These are phyloP conservation scores for Clavariopsis aquatica DNA, from an alignment of 495 filamentous ascomycete genomes.

Conservation along the genomic window DNA sequence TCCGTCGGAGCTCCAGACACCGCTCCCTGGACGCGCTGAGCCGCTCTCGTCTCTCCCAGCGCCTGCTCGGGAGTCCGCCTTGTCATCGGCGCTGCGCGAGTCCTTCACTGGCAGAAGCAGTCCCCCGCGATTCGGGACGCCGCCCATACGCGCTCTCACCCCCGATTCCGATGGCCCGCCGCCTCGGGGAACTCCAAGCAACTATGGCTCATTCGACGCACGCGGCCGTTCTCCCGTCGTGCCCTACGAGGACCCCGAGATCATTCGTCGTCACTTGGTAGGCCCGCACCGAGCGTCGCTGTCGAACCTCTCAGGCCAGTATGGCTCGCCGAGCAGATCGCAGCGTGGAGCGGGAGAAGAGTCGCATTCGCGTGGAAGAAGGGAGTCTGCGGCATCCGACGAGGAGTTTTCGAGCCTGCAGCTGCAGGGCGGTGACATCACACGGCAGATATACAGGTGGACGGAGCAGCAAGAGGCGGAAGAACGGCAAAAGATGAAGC, in stretches of 20 bases:
- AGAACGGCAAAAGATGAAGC: slow-evolving; percentile 59
- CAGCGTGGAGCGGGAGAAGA: slow-evolving; percentile 15
- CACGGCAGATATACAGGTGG: slow-evolving; percentile 90
- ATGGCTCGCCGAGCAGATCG: slow-evolving; percentile 32
- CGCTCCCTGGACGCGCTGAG: slow-evolving; percentile 39
- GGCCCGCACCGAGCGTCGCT: slow-evolving; percentile 37
- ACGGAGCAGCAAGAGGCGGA: slow-evolving; percentile 71
- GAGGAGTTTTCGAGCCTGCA: slow-evolving; percentile 91
- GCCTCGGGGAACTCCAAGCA: slow-evolving; percentile 26
- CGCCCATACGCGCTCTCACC: slow-evolving; percentile 36
- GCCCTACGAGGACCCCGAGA: slow-evolving; percentile 45
- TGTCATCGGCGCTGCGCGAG: slow-evolving; percentile 44
- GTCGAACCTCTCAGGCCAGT: slow-evolving; percentile 29
- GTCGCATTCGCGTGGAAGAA: slow-evolving; percentile 13
- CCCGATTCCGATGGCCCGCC: slow-evolving; percentile 21
- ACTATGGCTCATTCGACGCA: slow-evolving; percentile 42
- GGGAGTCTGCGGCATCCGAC: slow-evolving; percentile 46
- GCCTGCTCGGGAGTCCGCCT: slow-evolving; percentile 44
- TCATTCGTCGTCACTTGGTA: slow-evolving; percentile 47
- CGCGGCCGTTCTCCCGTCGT: slow-evolving; percentile 39
- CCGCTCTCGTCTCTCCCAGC: slow-evolving; percentile 39
- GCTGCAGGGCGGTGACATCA: slow-evolving; percentile 92
- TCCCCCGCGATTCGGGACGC: slow-evolving; percentile 42
- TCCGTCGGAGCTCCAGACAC: slow-evolving; percentile 38
- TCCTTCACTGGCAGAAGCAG: slow-evolving; percentile 37